Base-by-base conservation (phyloP, 768 basidiomycete species). In the Termitomyces sp. region DNA sequence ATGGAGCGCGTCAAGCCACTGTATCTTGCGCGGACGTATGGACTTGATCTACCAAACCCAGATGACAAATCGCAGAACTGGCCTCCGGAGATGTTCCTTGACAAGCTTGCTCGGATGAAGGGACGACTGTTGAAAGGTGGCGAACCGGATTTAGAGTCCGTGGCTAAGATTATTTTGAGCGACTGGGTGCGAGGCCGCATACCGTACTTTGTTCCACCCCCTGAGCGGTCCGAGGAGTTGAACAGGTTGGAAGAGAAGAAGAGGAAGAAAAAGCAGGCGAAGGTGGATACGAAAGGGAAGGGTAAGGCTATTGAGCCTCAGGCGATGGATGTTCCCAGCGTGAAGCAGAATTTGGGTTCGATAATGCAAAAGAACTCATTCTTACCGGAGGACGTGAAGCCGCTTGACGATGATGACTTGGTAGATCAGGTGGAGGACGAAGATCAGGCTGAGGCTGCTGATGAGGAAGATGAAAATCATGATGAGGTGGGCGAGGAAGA, bases 111-210 rank as follows among this genome's bases (percentile, higher is more conserved):
- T 13, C 81, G 91, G 63, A 91, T 91, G 84, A 93, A 90, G 69
- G 96, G 96, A 1, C 87, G 95, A 55, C 77, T 98, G 58, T 79
- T 96, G 61, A 95, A 93, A 68, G 93, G 94, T 51, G 97, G 97
- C 60, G 96, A 98, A 71, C 93, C 96, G 2, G 95, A 97, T 72
- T 70, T 88, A 48, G 92, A 98, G 68, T 83, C 90, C 4, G 94
- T 95, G 32, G 90, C 96, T 33, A 98, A 95, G 77, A 95, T 99
- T 71, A 77, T 98, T 50, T 74, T 99, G 68, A 92, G 88, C 71
- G 97, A 98, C 71, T 98, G 96, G 96, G 94, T 98, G 59, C 80
- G 97, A 49, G 97, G 96, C 8, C 89, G 93, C 66, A 96, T 99
- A 68, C 97, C 97, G 20, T 99, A 87, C 80, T 99, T 98, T 68